Conservation (phyloP, 2,329 filamentous ascomycete genomes). For the Colletotrichum salicis region DNA sequence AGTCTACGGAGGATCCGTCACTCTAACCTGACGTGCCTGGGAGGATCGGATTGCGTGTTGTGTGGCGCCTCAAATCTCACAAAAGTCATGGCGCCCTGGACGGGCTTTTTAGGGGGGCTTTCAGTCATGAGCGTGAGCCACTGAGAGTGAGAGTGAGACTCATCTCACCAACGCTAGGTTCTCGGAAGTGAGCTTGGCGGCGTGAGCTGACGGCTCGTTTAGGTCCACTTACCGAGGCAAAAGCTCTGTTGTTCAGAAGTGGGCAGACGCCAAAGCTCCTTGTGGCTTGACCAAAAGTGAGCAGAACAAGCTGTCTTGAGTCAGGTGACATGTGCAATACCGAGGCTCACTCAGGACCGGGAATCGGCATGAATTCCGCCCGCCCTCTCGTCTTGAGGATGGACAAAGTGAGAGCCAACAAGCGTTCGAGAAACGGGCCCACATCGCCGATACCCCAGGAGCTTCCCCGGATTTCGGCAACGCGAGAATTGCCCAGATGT, state of each 20-base stretch:
- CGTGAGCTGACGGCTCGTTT: neutral
- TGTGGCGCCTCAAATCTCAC: neutral
- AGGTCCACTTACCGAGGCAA: slow-evolving; percentile 11
- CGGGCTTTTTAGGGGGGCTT: neutral
- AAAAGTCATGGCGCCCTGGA: neutral
- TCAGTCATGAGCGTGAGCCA: neutral
- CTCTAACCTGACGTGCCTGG: neutral
- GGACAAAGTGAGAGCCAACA: neutral
- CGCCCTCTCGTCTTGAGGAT: neutral
- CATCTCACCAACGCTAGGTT: neutral
- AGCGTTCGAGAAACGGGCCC: neutral
- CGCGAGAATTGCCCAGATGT: neutral
- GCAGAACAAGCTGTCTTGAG: neutral
- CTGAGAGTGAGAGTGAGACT: neutral
- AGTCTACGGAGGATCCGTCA: neutral
- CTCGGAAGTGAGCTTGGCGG: neutral
- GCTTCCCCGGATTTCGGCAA: slow-evolving; percentile 2
- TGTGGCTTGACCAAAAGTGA: neutral
- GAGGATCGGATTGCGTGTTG: neutral
- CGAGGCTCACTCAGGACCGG: neutral
- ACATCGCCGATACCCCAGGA: neutral
- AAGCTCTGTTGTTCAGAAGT: neutral
- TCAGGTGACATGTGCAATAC: slow-evolving; percentile 1
- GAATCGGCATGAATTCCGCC: neutral
- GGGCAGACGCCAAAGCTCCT: neutral